Evolutionary conservation across 805 yeast genomes (phyloP), one percentile per base, ranked within the genome.

Genomic region (Hanseniaspora pseudoguilliermondii): DNA sequence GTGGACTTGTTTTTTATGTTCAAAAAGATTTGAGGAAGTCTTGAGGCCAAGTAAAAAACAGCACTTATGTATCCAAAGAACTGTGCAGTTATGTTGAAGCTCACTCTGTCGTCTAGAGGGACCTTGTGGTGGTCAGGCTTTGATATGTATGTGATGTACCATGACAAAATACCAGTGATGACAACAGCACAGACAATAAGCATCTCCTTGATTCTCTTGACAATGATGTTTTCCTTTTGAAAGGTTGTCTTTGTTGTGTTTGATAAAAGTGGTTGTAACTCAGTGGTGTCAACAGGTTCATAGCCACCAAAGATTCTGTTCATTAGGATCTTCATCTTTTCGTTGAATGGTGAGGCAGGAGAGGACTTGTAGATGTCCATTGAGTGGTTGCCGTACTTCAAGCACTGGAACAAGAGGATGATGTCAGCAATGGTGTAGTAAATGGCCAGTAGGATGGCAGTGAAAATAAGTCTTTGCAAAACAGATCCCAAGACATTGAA

Each of bases 361-460:
- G 91, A 84, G 54, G 88, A 73, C 4, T 68, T 87, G 95, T 44
- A 83, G 82, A 40, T 82, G 82, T 63, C 84, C 95, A 3, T 68
- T 7, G 16, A 35, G 16, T 68, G 62, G 57, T 78, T 75, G 9
- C 91, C 88, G 67, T 93, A 93, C 57, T 79, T 77, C 49, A 87
- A 72, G 62, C 96, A 89, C 68, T 93, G 98, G 68, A 82, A 75
- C 34, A 91, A 75, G 55, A 93, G 74, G 3, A 90, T 84, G 3
- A 90, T 68, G 69, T 93, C 98, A 0, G 97, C 97, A 23, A 84
- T 67, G 0, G 97, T 90, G 68, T 93, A 93, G 70, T 93, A 93
- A 0, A 91, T 78, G 0, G 97, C 97, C 57, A 93, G 75, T 5
- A 90, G 79, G 58, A 85, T 83, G 97, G 93, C 93, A 0, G 98